Evolutionary conservation across 2,329 filamentous ascomycete species (phyloP).

Genomic region (Trichoderma polysporum): DNA sequence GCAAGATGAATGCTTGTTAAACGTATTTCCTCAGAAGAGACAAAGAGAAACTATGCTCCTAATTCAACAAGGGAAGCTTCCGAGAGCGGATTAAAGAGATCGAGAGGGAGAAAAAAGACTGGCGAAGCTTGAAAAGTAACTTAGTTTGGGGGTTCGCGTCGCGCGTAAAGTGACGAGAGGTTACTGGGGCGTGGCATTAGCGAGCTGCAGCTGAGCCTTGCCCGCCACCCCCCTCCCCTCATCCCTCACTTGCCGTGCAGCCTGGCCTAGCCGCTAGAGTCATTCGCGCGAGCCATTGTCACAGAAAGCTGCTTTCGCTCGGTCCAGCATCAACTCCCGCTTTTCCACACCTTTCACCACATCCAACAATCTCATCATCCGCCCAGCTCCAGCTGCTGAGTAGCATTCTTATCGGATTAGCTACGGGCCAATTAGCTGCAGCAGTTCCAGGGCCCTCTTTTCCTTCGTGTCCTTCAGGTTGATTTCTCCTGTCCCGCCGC

Average conservation of each 20-base stretch:
- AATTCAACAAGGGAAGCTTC: background rate
- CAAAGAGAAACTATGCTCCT: background rate
- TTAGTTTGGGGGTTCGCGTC: slow-evolving; percentile 33
- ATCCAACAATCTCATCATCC: background rate
- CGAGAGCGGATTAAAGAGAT: background rate
- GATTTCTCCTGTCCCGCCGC: slow-evolving; percentile 3
- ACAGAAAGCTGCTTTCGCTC: background rate
- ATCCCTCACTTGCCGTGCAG: background rate
- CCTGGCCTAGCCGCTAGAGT: background rate
- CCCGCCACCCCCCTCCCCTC: slow-evolving; percentile 13
- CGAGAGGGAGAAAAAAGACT: background rate
- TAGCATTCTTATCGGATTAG: background rate
- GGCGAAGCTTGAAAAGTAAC: slow-evolving; percentile 32
- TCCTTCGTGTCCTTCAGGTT: slow-evolving; percentile 4
- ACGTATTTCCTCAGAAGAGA: background rate
- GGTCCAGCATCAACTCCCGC: background rate
- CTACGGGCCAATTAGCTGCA: slow-evolving; percentile 2
- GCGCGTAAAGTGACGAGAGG: slow-evolving; percentile 38
- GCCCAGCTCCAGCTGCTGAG: background rate
- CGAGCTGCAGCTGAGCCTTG: slow-evolving; percentile 2
- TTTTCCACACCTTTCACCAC: background rate
- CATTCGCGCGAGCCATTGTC: slow-evolving; percentile 3
- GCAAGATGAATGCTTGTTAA: background rate
- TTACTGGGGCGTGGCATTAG: slow-evolving; percentile 11
- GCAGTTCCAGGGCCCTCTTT: background rate